These are phyloP conservation scores for Quercus engelmannii DNA, from an alignment of 306 rosid genomes.

Conservation along the genomic window DNA sequence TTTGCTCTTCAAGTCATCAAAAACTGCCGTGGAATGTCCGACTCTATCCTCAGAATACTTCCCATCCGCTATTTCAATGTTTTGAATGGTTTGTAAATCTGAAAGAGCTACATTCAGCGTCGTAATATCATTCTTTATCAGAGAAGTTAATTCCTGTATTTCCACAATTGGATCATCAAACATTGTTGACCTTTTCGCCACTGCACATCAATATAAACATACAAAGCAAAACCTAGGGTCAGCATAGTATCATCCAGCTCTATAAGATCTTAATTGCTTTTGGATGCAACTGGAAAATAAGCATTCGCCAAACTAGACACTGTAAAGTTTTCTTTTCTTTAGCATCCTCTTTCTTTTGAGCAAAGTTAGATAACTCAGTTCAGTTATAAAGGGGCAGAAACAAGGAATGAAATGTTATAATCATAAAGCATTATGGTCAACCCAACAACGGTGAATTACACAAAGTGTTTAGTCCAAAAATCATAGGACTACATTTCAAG, in stretches of 20 bases:
- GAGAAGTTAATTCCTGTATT: slow-evolving; percentile 70
- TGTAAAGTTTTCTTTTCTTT: no score
- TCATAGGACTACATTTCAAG: no score
- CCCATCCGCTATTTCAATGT: slow-evolving; percentile 70
- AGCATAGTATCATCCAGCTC: neutral
- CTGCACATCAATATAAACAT: slow-evolving; percentile 34
- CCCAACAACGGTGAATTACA: no score
- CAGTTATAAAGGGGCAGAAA: no score
- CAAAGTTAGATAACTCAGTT: no score
- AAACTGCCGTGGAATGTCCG: slow-evolving; percentile 84
- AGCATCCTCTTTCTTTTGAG: no score
- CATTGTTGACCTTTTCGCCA: slow-evolving; percentile 88
- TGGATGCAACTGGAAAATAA: neutral
- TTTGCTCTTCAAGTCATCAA: slow-evolving; percentile 75
- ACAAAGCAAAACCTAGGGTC: neutral
- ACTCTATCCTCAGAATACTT: slow-evolving; percentile 71
- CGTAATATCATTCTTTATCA: slow-evolving; percentile 87
- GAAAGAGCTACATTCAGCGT: slow-evolving; percentile 68
- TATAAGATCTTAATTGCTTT: neutral
- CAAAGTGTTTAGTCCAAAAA: no score
- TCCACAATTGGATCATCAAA: slow-evolving; percentile 79
- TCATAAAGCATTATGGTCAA: no score
- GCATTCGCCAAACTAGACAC: no score
- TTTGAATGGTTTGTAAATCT: slow-evolving; percentile 79
- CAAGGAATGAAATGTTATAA: no score